Conservation (phyloP, 2,329 filamentous ascomycete genomes). For the Fusarium sp. region DNA sequence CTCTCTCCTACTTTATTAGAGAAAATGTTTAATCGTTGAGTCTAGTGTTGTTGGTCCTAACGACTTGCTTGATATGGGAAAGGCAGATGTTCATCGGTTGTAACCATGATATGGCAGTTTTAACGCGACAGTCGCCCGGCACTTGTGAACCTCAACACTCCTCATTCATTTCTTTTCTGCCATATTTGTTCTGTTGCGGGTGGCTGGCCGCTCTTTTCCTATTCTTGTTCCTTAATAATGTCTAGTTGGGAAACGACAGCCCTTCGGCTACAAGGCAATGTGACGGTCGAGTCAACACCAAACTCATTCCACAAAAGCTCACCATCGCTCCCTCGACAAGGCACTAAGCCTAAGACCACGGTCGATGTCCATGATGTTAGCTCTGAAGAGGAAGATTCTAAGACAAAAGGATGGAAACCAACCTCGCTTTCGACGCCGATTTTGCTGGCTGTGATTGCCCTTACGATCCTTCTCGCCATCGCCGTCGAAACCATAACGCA, state of each 20-base stretch:
- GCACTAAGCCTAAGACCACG: no score
- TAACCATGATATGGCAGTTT: background rate
- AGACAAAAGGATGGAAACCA: no score
- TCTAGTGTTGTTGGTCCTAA: conserved; percentile 23
- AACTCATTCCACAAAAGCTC: no score
- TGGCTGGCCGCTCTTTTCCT: conserved; percentile 21
- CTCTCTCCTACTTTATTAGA: conserved; percentile 10
- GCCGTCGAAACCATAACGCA: no score
- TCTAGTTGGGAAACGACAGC: conserved; percentile 35
- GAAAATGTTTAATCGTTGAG: conserved; percentile 4
- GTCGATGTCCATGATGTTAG: no score
- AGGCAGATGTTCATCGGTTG: background rate
- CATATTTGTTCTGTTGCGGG: background rate
- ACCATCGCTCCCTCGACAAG: no score
- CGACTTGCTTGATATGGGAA: conserved; percentile 5
- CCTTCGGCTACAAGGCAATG: conserved; percentile 10
- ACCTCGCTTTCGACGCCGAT: no score
- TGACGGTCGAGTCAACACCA: background rate
- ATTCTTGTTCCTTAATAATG: conserved; percentile 11
- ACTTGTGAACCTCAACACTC: background rate
- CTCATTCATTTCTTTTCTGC: background rate
- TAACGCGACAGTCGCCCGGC: conserved; percentile 3
- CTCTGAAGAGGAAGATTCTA: no score
- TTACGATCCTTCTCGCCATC: no score
- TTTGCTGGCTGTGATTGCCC: no score